Evolutionary conservation across 2,329 filamentous ascomycete species (phyloP), one percentile per base, ranked within the genome.

Genomic region (Metarhizium rileyi): DNA sequence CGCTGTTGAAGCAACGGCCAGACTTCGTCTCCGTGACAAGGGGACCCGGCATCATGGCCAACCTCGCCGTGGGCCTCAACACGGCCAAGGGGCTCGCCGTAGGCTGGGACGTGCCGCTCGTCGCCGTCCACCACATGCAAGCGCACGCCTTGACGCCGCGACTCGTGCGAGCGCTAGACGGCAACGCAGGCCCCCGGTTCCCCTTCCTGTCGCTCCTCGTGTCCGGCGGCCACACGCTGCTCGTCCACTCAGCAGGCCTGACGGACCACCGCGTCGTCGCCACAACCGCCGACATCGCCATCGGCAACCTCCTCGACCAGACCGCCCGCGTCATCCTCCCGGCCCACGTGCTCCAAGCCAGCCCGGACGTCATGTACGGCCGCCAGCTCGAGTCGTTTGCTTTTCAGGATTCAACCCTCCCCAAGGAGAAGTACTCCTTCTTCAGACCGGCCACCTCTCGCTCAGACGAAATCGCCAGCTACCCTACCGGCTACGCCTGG

Each of bases 121-220:
- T 97, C 1, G 93, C 83, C 1, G 87, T 96, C 1, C 87, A 98
- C 65, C 93, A 98, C 66, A 97, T 98, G 93, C 90, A 96, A 65
- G 93, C 90, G 10, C 93, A 98, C 66, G 86, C 93, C 18, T 70
- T 98, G 54, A 97, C 93, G 18, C 87, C 91, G 16, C 77, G 89
- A 9, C 77, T 98, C 40, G 83, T 84, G 4, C 69, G 73, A 28
- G 86, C 86, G 5, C 66, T 91, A 52, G 62, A 72, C 53, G 53
- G 51, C 14, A 53, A 47, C 47, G 44, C 52, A 36, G 57, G 61
- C 10, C 86, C 84, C 0, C 60, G 67, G 1, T 96, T 94, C 57
- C 91, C 93, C 1, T 95, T 95, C 64, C 72, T 96, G 30, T 90
- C 87, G 0, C 74, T 96, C 5, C 82, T 98, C 44, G 87, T 93